phyloP scores from a whole-genome alignment of 371 early-diverging fungal species.

The Lichtheimia ramosa region DNA sequence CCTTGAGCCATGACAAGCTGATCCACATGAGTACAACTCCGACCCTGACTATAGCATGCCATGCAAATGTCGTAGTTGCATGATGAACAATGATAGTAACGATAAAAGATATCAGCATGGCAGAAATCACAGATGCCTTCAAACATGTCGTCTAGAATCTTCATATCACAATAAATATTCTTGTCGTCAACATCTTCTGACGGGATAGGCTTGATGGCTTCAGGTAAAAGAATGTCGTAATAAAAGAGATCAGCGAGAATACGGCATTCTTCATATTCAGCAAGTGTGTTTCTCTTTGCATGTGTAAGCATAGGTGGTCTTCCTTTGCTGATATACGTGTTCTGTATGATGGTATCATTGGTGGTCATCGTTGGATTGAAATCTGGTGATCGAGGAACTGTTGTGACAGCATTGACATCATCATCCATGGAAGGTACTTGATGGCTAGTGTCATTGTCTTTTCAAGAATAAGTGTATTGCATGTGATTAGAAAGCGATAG shows the following conservation, averaged over 20 bases:
- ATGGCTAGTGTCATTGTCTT: background rate
- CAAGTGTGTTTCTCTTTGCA: too few relatives aligned
- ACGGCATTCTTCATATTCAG: conserved; percentile 1
- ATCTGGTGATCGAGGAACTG: too few relatives aligned
- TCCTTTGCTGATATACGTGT: too few relatives aligned
- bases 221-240: conserved; percentile 20
- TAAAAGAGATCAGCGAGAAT: conserved; percentile 16
- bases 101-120: conserved; percentile 31
- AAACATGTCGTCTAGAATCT: conserved; percentile 8
- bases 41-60: conserved; percentile 31
- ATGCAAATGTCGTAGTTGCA: conserved; percentile 37
- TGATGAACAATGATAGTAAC: conserved; percentile 29
- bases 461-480: background rate
- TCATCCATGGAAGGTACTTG: too few relatives aligned
- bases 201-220: conserved; percentile 18
- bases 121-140: conserved; percentile 37
- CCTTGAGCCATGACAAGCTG: conserved; percentile 25
- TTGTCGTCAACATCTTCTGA: conserved; percentile 14
- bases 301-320: too few relatives aligned
- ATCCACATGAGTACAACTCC: conserved; percentile 29
- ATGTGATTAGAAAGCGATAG: background rate
- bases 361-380: too few relatives aligned
- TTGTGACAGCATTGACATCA: too few relatives aligned
- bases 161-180: background rate
- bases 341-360: too few relatives aligned